Conservation (phyloP, 2,329 filamentous ascomycete genomes). For the Cylindrodendrum hubeiense region DNA sequence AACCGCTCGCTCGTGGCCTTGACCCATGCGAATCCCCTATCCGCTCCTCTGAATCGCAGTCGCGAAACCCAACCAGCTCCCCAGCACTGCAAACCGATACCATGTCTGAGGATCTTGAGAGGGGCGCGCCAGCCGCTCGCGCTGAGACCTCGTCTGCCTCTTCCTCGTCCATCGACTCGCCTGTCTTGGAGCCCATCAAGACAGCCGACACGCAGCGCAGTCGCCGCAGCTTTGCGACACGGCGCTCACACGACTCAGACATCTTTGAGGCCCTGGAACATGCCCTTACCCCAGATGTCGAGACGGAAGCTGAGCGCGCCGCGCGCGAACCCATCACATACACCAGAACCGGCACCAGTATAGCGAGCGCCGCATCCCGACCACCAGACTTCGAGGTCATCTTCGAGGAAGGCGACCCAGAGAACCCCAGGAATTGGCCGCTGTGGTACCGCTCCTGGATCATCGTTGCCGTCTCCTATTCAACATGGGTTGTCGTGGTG, state of each 20-base stretch:
- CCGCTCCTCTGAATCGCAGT: slow-evolving; percentile 9
- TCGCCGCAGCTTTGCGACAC: slow-evolving; percentile 27
- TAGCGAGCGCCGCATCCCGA: slow-evolving; percentile 57
- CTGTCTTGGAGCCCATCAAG: slow-evolving; percentile 42
- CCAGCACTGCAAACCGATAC: background rate
- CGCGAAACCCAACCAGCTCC: slow-evolving; percentile 1
- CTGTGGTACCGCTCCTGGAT: slow-evolving; percentile 59
- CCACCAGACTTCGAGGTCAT: slow-evolving; percentile 78
- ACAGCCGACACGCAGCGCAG: slow-evolving; percentile 39
- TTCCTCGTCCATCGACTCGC: slow-evolving; percentile 29
- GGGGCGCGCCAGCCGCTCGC: slow-evolving; percentile 28
- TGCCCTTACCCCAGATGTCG: slow-evolving; percentile 52
- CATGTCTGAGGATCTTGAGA: slow-evolving; percentile 40
- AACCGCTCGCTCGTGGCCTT: background rate
- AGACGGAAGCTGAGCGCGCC: slow-evolving; percentile 54
- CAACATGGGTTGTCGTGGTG: slow-evolving; percentile 68
- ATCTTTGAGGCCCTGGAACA: slow-evolving; percentile 53
- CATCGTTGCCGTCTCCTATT: slow-evolving; percentile 59
- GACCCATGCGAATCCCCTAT: slow-evolving; percentile 18
- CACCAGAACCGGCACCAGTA: slow-evolving; percentile 56
- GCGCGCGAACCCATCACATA: slow-evolving; percentile 60
- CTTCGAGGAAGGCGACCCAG: slow-evolving; percentile 73
- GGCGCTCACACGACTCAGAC: slow-evolving; percentile 40
- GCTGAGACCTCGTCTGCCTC: slow-evolving; percentile 32
- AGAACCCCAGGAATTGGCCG: slow-evolving; percentile 78